Conservation (phyloP, 805 yeast genomes). For the Metschnikowia henanensis region DNA sequence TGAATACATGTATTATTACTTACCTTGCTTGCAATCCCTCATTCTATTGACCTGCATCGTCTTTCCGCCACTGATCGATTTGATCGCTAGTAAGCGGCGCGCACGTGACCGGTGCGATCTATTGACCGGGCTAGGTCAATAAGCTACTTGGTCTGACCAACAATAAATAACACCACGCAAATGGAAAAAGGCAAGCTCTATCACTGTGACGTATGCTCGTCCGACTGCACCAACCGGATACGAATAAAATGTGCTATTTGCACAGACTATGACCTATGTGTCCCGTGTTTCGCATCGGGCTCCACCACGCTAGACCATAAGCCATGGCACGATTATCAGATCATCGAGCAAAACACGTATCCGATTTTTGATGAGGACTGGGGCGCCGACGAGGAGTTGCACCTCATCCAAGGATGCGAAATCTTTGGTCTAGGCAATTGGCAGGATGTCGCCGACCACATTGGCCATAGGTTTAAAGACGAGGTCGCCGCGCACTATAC, state of each 20-base stretch:
- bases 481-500: slow-evolving; percentile 88
- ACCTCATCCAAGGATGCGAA: slow-evolving; percentile 89
- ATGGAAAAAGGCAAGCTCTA: slow-evolving; percentile 49
- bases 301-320: slow-evolving; percentile 78
- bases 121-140: background rate
- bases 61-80: too few relatives aligned
- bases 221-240: slow-evolving; percentile 92
- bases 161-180: background rate
- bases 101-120: slow-evolving; percentile 1
- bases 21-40: too few relatives aligned
- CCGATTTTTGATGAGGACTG: slow-evolving; percentile 89
- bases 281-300: slow-evolving; percentile 93
- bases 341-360: slow-evolving; percentile 91
- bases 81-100: background rate
- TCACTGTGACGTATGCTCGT: slow-evolving; percentile 96
- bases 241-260: slow-evolving; percentile 92
- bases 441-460: slow-evolving; percentile 97
- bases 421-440: slow-evolving; percentile 92
- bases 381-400: slow-evolving; percentile 98
- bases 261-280: slow-evolving; percentile 94
- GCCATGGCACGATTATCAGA: slow-evolving; percentile 91
- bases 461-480: slow-evolving; percentile 88
- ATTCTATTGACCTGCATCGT: background rate
- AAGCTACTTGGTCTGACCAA: too few relatives aligned
- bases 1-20: too few relatives aligned